phyloP scores from a whole-genome alignment of 2,329 filamentous ascomycete genomes.

The Trichoderma sp. region DNA sequence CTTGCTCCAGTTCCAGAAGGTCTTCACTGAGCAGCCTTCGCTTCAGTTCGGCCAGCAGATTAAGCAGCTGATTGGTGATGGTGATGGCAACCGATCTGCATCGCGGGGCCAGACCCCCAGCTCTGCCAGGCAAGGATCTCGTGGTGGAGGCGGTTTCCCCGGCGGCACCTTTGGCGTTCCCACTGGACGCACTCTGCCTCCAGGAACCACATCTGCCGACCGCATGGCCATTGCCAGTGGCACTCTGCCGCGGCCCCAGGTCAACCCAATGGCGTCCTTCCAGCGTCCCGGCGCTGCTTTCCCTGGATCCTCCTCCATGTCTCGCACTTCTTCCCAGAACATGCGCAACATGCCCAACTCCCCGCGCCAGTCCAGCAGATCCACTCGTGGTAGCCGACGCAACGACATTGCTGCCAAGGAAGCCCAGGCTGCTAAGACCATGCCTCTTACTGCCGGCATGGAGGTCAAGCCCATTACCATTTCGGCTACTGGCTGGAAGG shows the following conservation, averaged over 20 bases:
- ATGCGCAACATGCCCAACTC: constrained; percentile 68
- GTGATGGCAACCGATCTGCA: constrained; percentile 61
- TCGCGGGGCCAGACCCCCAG: constrained; percentile 56
- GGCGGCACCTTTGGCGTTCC: constrained; percentile 70
- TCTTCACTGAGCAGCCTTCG: constrained; percentile 96
- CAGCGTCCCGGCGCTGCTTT: constrained; percentile 56
- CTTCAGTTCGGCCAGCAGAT: constrained; percentile 90
- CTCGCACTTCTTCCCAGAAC: constrained; percentile 61
- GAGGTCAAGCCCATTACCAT: constrained; percentile 77
- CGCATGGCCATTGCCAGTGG: constrained; percentile 67
- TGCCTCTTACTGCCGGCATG: constrained; percentile 84
- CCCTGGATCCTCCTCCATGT: constrained; percentile 61
- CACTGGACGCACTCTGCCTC: constrained; percentile 59
- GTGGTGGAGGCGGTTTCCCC: constrained; percentile 50
- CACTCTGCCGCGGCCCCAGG: constrained; percentile 45
- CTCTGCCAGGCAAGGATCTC: constrained; percentile 50
- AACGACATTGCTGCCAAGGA: constrained; percentile 58
- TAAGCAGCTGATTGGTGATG: constrained; percentile 80
- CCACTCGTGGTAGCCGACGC: constrained; percentile 64
- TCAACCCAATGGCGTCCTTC: constrained; percentile 43
- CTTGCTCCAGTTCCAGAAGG: constrained; percentile 90
- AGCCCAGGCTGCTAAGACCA: constrained; percentile 73
- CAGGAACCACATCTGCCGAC: constrained; percentile 74
- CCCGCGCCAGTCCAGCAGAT: constrained; percentile 64
- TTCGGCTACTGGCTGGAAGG: constrained; percentile 84